These are phyloP conservation scores for Globisporangium radiosum DNA, from an alignment of 352 stramenopile species.

Conservation along the genomic window DNA sequence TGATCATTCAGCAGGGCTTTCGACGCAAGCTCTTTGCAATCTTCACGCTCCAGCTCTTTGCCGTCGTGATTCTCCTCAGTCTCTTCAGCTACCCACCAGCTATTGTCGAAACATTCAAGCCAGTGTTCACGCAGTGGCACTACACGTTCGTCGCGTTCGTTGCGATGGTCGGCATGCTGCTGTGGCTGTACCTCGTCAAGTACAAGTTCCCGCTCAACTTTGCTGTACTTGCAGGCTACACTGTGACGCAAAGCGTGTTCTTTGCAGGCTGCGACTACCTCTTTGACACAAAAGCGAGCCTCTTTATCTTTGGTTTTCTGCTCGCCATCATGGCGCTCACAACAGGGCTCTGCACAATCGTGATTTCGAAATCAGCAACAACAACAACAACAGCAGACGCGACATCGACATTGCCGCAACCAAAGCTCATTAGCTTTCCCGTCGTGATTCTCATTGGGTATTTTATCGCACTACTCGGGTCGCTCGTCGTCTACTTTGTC, in stretches of 20 bases:
- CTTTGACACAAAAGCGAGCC: conserved; percentile 50
- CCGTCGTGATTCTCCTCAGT: conserved; percentile 35
- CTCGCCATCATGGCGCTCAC: conserved; percentile 60
- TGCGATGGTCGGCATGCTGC: conserved; percentile 40
- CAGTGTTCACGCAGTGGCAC: conserved; percentile 37
- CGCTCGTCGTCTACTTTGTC: conserved; percentile 55
- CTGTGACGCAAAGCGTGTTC: conserved; percentile 51
- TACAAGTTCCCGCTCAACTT: conserved; percentile 73
- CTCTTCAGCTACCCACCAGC: conserved; percentile 28
- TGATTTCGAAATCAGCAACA: conserved; percentile 27
- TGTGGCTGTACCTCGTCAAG: conserved; percentile 73
- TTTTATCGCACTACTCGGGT: conserved; percentile 46
- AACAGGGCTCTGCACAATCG: conserved; percentile 41
- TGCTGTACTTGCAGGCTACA: conserved; percentile 48
- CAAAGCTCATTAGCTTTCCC: conserved; percentile 51
- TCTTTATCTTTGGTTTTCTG: conserved; percentile 60
- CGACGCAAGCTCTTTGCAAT: conserved; percentile 69
- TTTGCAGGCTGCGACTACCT: conserved; percentile 47
- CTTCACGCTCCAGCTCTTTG: conserved; percentile 60
- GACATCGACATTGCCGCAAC: conserved; percentile 4
- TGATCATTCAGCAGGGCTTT: conserved; percentile 62
- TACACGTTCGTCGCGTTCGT: conserved; percentile 47
- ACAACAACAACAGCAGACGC: conserved; percentile 11
- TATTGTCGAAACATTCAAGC: conserved; percentile 22
- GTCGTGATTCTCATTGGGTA: conserved; percentile 46